These are phyloP conservation scores for Neonectria faginata DNA, from an alignment of 2,329 filamentous ascomycete species.

Conservation along the genomic window DNA sequence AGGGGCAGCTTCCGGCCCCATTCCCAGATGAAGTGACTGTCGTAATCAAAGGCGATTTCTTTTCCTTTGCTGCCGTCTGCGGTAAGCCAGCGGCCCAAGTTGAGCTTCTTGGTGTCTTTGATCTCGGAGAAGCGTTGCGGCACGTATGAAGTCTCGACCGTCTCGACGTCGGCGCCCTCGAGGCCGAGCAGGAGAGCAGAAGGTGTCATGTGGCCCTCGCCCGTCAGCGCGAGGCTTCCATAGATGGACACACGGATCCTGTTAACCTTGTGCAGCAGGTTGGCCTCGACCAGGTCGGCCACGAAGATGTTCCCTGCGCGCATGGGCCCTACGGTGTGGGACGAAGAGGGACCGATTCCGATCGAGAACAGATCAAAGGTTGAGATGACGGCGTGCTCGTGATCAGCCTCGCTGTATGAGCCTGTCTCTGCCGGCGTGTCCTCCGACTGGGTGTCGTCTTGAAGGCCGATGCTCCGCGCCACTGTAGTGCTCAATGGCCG, in stretches of 20 bases:
- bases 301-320: constrained; percentile 65
- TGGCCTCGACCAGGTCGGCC: constrained; percentile 59
- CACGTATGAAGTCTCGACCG: constrained; percentile 61
- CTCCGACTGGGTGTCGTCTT: not conserved
- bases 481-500: not conserved
- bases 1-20: constrained; percentile 64
- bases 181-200: constrained; percentile 62
- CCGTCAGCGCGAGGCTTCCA: constrained; percentile 62
- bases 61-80: constrained; percentile 50
- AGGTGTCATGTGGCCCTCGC: constrained; percentile 65
- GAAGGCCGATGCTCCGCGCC: not conserved
- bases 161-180: constrained; percentile 62
- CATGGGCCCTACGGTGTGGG: constrained; percentile 65
- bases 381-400: constrained; percentile 64
- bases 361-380: constrained; percentile 65
- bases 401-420: constrained; percentile 60
- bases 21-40: constrained; percentile 62
- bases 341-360: constrained; percentile 64
- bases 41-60: constrained; percentile 62
- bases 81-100: constrained; percentile 56
- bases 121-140: constrained; percentile 60
- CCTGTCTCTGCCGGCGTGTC: not conserved
- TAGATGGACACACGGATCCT: constrained; percentile 62
- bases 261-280: constrained; percentile 58
- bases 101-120: constrained; percentile 58